A percentile compares a stretch with the other conserved stretches of the same genome.
These are phyloP conservation scores for Nicotiana noctiflora DNA, from an alignment of 257 asterid genomes.

Conservation along the genomic window DNA sequence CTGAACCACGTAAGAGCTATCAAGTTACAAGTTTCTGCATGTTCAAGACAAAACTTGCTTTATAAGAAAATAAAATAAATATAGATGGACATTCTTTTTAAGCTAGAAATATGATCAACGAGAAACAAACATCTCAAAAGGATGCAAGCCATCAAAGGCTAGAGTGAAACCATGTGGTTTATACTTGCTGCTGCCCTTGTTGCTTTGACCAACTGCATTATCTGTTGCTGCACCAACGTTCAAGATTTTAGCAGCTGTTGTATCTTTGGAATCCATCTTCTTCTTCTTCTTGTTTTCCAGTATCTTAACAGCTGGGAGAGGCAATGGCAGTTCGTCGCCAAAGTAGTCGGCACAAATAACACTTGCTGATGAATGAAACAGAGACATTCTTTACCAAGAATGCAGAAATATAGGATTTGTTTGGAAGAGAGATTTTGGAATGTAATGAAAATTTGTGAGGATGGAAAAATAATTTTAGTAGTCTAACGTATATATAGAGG, in stretches of 20 bases:
- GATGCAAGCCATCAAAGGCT: neutral
- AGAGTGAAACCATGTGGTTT: neutral
- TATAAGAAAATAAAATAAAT: too few relatives aligned
- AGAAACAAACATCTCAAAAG: neutral
- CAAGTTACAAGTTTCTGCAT: neutral
- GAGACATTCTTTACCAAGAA: neutral
- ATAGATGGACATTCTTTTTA: neutral
- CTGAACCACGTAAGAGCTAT: too few relatives aligned
- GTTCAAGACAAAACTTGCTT: too few relatives aligned
- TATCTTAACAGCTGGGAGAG: neutral
- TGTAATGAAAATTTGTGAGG: neutral
- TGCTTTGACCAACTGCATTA: neutral
- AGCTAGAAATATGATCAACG: neutral
- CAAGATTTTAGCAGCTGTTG: neutral
- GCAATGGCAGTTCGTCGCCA: neutral
- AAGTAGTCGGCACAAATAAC: neutral
- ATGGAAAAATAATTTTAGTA: neutral
- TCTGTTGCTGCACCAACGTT: neutral
- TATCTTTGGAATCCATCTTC: neutral
- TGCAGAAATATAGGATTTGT: neutral
- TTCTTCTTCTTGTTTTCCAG: neutral
- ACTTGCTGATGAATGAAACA: neutral
- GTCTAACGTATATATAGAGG: neutral
- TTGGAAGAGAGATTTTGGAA: neutral
- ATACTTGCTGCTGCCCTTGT: neutral